Percentiles rank a stretch among this genome's conserved stretches.
phyloP scores from a whole-genome alignment of 805 yeast species.

The Candida tibetensis region DNA sequence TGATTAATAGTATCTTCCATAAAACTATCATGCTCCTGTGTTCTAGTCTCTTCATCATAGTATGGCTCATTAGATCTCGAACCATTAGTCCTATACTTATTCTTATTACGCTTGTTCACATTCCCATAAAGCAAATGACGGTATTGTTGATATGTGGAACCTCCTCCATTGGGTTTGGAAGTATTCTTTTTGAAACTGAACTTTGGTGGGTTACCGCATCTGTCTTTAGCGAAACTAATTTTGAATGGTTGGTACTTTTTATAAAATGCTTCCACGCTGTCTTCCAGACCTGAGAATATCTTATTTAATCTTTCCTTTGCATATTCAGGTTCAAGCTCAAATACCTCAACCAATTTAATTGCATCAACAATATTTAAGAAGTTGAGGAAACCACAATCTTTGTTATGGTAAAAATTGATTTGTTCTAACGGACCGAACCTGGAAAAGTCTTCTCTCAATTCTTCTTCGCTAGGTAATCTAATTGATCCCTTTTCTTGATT shows the following conservation, averaged over 20 bases:
- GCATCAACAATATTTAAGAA: constrained; percentile 63
- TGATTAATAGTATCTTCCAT: constrained; percentile 28
- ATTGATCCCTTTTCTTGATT: neutral
- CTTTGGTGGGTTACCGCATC: constrained; percentile 76
- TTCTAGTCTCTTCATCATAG: constrained; percentile 11
- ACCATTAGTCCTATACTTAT: neutral
- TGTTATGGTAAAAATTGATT: constrained; percentile 65
- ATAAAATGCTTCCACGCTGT: constrained; percentile 34
- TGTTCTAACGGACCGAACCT: constrained; percentile 73
- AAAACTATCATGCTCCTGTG: constrained; percentile 10
- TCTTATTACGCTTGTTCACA: constrained; percentile 3
- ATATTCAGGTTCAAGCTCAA: constrained; percentile 29
- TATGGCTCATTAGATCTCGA: constrained; percentile 3
- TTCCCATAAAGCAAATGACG: constrained; percentile 13
- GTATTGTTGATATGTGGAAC: constrained; percentile 11
- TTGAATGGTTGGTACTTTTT: constrained; percentile 52
- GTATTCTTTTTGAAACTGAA: constrained; percentile 43
- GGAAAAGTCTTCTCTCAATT: constrained; percentile 57
- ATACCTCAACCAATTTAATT: constrained; percentile 59
- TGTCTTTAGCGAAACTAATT: constrained; percentile 71
- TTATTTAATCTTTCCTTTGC: constrained; percentile 45
- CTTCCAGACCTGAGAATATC: constrained; percentile 41
- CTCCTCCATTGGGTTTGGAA: constrained; percentile 19
- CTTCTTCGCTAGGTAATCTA: constrained; percentile 40
- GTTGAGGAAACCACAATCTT: constrained; percentile 73